Conservation (phyloP, 2,329 filamentous ascomycete species). For the Sporothrix brunneoviolacea region DNA sequence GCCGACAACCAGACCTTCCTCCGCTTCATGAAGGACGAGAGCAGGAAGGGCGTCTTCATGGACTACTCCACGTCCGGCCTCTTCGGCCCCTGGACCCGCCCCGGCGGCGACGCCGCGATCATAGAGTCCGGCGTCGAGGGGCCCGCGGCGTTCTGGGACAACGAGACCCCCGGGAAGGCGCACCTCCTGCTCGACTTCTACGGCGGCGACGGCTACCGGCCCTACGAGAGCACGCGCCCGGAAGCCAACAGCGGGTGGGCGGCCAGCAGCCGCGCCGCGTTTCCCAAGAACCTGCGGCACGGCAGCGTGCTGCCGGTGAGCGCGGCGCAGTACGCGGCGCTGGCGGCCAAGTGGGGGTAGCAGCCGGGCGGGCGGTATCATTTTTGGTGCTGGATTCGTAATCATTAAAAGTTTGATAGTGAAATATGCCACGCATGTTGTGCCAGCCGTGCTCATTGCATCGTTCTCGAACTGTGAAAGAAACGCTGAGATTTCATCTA, state of each 20-base stretch:
- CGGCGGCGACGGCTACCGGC: constrained; percentile 41
- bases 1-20: constrained; percentile 31
- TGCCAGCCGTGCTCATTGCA: no score
- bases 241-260: constrained; percentile 38
- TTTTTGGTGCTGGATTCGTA: no score
- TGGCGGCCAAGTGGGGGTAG: constrained; percentile 31
- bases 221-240: constrained; percentile 40
- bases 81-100: constrained; percentile 45
- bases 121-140: constrained; percentile 39
- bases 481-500: no score
- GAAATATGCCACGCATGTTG: no score
- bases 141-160: constrained; percentile 39
- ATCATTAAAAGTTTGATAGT: no score
- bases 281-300: constrained; percentile 44
- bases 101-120: constrained; percentile 35
- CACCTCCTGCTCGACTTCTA: constrained; percentile 47
- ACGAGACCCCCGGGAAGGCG: constrained; percentile 30
- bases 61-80: constrained; percentile 42
- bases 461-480: no score
- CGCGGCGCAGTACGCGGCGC: constrained; percentile 34
- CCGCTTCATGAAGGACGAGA: constrained; percentile 51
- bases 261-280: constrained; percentile 34
- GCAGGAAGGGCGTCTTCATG: constrained; percentile 43
- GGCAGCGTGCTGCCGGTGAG: constrained; percentile 44
- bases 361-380: no score